Evolutionary conservation across 2,329 filamentous ascomycete species (phyloP).

Genomic region (Arthroderma sp.): DNA sequence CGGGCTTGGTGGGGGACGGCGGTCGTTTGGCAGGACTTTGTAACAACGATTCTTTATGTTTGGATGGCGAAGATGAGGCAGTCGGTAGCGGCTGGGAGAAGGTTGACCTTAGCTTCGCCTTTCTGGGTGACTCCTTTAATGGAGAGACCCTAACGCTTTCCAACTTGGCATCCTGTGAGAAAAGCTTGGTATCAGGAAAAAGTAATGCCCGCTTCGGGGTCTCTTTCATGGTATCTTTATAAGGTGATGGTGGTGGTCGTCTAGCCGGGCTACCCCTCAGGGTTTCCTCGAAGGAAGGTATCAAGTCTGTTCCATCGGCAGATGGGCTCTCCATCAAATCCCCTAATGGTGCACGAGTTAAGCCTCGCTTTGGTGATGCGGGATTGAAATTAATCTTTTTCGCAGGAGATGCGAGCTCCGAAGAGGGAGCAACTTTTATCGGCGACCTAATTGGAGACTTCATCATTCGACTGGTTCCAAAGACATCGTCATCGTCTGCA

Average conservation of each 20-base stretch:
- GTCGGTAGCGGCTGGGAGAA: slow-evolving; percentile 24
- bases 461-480: slow-evolving; percentile 24
- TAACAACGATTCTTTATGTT: slow-evolving; percentile 23
- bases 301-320: neutral
- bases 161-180: slow-evolving; percentile 7
- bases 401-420: slow-evolving; percentile 20
- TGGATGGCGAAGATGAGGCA: slow-evolving; percentile 22
- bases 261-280: slow-evolving; percentile 33
- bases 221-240: slow-evolving; percentile 29
- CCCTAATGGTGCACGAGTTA: neutral
- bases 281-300: slow-evolving; percentile 18
- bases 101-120: slow-evolving; percentile 23
- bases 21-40: slow-evolving; percentile 33
- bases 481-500: slow-evolving; percentile 29
- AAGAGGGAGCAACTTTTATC: slow-evolving; percentile 15
- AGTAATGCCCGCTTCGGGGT: slow-evolving; percentile 26
- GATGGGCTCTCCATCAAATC: neutral
- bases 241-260: slow-evolving; percentile 31
- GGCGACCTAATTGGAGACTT: slow-evolving; percentile 21
- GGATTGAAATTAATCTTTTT: slow-evolving; percentile 24
- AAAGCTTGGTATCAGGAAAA: slow-evolving; percentile 12
- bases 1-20: slow-evolving; percentile 26
- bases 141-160: slow-evolving; percentile 18
- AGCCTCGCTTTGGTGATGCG: neutral
- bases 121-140: slow-evolving; percentile 32